Evolutionary conservation across 495 filamentous ascomycete species (phyloP).

Genomic region (Glutinoglossum americanum): DNA sequence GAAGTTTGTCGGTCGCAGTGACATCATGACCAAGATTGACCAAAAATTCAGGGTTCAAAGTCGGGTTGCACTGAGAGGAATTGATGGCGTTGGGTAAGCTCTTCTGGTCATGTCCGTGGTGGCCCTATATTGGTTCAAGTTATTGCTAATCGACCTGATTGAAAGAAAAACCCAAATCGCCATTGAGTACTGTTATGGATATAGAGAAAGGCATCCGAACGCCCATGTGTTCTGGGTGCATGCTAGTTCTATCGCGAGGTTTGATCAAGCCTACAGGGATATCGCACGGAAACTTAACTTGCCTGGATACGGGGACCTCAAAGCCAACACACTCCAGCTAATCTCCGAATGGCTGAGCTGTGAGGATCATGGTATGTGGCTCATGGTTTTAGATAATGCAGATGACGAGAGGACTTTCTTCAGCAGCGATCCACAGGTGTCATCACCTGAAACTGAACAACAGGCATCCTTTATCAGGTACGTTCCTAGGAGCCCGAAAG

Average conservation of each 20-base stretch:
- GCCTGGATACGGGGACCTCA: conserved; percentile 4
- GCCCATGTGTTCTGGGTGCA: conserved; percentile 27
- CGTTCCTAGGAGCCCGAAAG: conserved; percentile 8
- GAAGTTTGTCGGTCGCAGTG: too few species aligned
- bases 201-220: conserved; percentile 14
- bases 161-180: conserved; percentile 31
- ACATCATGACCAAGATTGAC: conserved; percentile 17
- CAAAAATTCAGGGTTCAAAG: conserved; percentile 8
- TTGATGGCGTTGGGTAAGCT: conserved; percentile 29
- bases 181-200: conserved; percentile 25
- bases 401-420: conserved; percentile 7
- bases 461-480: background rate
- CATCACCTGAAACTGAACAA: background rate
- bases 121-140: background rate
- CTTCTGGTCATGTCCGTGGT: too few species aligned
- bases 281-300: conserved; percentile 16
- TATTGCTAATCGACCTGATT: background rate
- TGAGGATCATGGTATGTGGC: conserved; percentile 1
- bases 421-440: background rate
- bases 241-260: conserved; percentile 16
- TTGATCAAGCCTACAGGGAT: conserved; percentile 23
- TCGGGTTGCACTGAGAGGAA: conserved; percentile 19
- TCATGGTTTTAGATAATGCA: conserved; percentile 8
- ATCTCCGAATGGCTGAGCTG: background rate
- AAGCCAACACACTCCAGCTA: conserved; percentile 10